Conservation (phyloP, 2,329 filamentous ascomycete genomes). For the Neocucurbitaria cava region DNA sequence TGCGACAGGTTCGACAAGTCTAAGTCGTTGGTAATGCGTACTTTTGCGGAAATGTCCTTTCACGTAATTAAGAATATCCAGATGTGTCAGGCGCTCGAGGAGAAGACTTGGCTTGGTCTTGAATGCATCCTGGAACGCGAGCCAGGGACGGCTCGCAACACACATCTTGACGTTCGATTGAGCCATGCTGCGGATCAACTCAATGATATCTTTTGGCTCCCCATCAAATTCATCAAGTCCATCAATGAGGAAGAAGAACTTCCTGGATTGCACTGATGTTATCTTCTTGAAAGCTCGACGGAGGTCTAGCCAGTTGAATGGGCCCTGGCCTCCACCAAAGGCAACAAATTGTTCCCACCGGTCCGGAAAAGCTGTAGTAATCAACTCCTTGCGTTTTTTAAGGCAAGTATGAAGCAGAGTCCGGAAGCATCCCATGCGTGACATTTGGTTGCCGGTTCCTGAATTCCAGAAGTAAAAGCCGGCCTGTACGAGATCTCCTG, state of each 20-base stretch:
- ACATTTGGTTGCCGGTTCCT: constrained; percentile 21
- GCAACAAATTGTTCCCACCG: background rate
- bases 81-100: constrained; percentile 28
- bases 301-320: constrained; percentile 10
- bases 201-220: background rate
- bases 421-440: background rate
- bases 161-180: constrained; percentile 29
- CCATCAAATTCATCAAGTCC: constrained; percentile 13
- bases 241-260: constrained; percentile 45
- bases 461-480: constrained; percentile 42
- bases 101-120: constrained; percentile 23
- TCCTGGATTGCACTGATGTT: constrained; percentile 56
- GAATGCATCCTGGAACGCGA: constrained; percentile 32
- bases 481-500: constrained; percentile 16
- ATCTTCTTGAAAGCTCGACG: constrained; percentile 43
- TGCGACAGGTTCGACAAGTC: constrained; percentile 27
- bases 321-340: constrained; percentile 1
- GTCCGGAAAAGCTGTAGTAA: background rate
- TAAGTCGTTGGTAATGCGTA: constrained; percentile 8
- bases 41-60: background rate
- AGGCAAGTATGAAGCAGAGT: constrained; percentile 12
- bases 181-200: background rate
- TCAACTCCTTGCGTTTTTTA: background rate
- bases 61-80: constrained; percentile 24
- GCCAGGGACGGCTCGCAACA: constrained; percentile 37